phyloP scores from a whole-genome alignment of 1,284 basidiomycete species.

The Heterobasidion irregulare region DNA sequence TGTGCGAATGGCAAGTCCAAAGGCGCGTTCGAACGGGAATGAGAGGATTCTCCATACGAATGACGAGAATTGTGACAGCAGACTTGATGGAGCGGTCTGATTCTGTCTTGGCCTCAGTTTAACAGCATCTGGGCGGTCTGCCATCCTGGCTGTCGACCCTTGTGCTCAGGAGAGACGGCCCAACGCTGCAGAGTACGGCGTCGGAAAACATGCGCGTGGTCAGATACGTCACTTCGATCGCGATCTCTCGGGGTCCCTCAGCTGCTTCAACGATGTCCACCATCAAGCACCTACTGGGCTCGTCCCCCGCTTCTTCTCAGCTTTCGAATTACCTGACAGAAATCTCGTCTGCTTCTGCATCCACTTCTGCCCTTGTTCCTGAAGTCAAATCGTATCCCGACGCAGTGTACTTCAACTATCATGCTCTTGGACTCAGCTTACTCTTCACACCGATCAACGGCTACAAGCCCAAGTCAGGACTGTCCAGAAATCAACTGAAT shows the following conservation, averaged over 20 bases:
- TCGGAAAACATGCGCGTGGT: neutral
- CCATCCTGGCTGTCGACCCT: neutral
- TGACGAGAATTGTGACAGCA: constrained; percentile 3
- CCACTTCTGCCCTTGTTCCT: constrained; percentile 24
- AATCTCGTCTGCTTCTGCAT: constrained; percentile 20
- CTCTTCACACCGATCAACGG: constrained; percentile 54
- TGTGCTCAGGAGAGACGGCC: too few species aligned
- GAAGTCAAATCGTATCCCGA: constrained; percentile 76
- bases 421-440: constrained; percentile 68
- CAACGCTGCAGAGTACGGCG: neutral
- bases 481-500: constrained; percentile 38
- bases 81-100: neutral
- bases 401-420: constrained; percentile 81
- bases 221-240: neutral
- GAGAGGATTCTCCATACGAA: constrained; percentile 12
- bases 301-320: constrained; percentile 33
- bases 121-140: neutral
- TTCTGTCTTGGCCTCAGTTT: neutral
- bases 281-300: constrained; percentile 19
- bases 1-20: constrained; percentile 14
- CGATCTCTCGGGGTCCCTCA: neutral
- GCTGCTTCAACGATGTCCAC: neutral
- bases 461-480: constrained; percentile 47
- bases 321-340: constrained; percentile 35
- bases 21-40: constrained; percentile 17